A percentile compares a stretch with the other conserved stretches of the same genome.
phyloP scores from a whole-genome alignment of 2,329 filamentous ascomycete genomes.

The Trichophyton schoenleinii region DNA sequence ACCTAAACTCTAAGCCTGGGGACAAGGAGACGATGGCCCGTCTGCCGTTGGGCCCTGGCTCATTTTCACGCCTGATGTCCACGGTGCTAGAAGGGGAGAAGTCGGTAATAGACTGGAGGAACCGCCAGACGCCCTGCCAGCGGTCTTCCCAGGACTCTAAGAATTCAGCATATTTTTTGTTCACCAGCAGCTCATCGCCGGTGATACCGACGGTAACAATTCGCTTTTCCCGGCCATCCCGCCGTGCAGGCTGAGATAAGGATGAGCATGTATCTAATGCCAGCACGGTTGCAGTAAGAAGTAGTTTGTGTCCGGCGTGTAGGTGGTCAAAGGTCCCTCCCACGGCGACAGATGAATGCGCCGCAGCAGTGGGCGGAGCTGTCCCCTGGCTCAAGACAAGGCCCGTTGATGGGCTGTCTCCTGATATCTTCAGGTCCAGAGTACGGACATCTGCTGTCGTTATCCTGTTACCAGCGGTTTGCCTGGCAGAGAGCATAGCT shows the following conservation, averaged over 20 bases:
- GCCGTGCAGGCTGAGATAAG: slow-evolving; percentile 10
- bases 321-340: slow-evolving; percentile 96
- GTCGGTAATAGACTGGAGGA: slow-evolving; percentile 53
- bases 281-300: slow-evolving; percentile 75
- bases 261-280: slow-evolving; percentile 45
- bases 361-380: slow-evolving; percentile 8
- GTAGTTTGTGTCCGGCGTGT: slow-evolving; percentile 88
- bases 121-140: slow-evolving; percentile 55
- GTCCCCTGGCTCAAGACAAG: not conserved
- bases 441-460: not conserved
- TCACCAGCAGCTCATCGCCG: slow-evolving; percentile 69
- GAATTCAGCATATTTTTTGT: slow-evolving; percentile 75
- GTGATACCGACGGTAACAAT: slow-evolving; percentile 73
- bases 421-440: not conserved
- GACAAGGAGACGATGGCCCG: slow-evolving; percentile 21
- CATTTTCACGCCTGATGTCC: slow-evolving; percentile 20
- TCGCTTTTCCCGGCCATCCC: slow-evolving; percentile 21
- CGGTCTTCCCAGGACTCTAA: slow-evolving; percentile 71
- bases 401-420: not conserved
- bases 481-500: not conserved
- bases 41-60: slow-evolving; percentile 29
- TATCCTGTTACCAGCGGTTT: not conserved
- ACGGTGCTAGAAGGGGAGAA: slow-evolving; percentile 36
- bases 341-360: slow-evolving; percentile 57
- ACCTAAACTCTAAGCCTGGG: slow-evolving; percentile 51